Conservation (phyloP, 352 stramenopile genomes). For the Peronospora farinosa region DNA sequence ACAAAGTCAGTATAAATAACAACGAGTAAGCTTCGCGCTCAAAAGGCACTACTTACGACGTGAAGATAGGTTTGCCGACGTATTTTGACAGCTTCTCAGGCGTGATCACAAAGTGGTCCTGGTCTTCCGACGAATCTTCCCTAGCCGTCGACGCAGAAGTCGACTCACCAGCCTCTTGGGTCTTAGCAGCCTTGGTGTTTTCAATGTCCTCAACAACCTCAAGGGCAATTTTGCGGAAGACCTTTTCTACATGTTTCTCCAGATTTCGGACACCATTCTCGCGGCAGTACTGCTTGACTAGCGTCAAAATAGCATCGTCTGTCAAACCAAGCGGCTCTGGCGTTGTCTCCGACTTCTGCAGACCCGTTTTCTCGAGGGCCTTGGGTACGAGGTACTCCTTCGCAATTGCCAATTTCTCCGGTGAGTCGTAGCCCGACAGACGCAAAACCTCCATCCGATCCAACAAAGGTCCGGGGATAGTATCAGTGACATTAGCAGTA, state of each 20-base stretch:
- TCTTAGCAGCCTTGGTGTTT: slow-evolving; percentile 19
- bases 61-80: slow-evolving; percentile 97
- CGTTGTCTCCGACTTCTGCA: slow-evolving; percentile 52
- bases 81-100: slow-evolving; percentile 95
- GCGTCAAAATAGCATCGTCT: slow-evolving; percentile 88
- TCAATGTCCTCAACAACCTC: slow-evolving; percentile 91
- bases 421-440: slow-evolving; percentile 92
- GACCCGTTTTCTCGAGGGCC: slow-evolving; percentile 89
- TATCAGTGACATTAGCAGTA: slow-evolving; percentile 91
- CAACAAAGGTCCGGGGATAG: slow-evolving; percentile 95
- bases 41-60: slow-evolving; percentile 58
- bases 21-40: background rate
- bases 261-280: slow-evolving; percentile 97
- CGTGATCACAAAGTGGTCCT: slow-evolving; percentile 86
- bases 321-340: slow-evolving; percentile 87
- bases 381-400: slow-evolving; percentile 98
- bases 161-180: slow-evolving; percentile 41
- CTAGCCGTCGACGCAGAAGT: slow-evolving; percentile 10
- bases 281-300: slow-evolving; percentile 92
- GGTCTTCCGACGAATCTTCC: slow-evolving; percentile 24
- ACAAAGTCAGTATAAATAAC: slow-evolving; percentile 5
- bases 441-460: slow-evolving; percentile 99
- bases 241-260: slow-evolving; percentile 97
- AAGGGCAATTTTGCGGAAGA: slow-evolving; percentile 96
- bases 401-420: slow-evolving; percentile 97